These are phyloP conservation scores for Calonectria multiphialidica DNA, from an alignment of 2,329 filamentous ascomycete genomes.

Conservation along the genomic window DNA sequence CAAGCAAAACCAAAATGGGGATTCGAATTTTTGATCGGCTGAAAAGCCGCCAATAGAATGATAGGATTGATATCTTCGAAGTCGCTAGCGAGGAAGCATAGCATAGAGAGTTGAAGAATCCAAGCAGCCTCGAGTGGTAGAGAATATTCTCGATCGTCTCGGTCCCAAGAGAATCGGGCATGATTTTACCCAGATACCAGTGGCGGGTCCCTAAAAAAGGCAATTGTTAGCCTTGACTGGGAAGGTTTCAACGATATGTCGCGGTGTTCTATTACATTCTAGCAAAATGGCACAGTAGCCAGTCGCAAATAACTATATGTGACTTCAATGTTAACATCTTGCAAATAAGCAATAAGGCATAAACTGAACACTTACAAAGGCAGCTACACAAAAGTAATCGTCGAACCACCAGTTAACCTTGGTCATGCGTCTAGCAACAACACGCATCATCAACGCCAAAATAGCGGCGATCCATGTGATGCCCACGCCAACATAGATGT, in stretches of 20 bases:
- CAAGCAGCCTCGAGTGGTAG: conserved; percentile 27
- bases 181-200: conserved; percentile 33
- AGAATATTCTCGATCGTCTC: conserved; percentile 24
- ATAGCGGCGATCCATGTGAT: conserved; percentile 36
- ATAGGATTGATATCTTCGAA: conserved; percentile 45
- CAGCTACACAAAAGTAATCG: conserved; percentile 33
- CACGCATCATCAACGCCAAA: conserved; percentile 28
- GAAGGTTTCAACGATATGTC: not conserved
- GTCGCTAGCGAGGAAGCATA: conserved; percentile 44
- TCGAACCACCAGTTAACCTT: conserved; percentile 41
- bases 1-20: conserved; percentile 42
- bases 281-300: conserved; percentile 34
- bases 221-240: not conserved
- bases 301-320: conserved; percentile 28
- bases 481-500: conserved; percentile 33
- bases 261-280: conserved; percentile 18
- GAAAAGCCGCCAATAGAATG: conserved; percentile 47
- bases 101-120: conserved; percentile 29
- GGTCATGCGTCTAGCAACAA: conserved; percentile 35
- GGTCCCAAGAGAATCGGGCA: conserved; percentile 18
- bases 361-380: conserved; percentile 27
- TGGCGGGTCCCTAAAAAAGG: conserved; percentile 33
- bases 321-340: not conserved
- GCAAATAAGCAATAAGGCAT: not conserved
- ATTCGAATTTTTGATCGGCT: conserved; percentile 41